A percentile compares a stretch with the other conserved stretches of the same genome.
Conservation (phyloP, 2,329 filamentous ascomycete species). For the Graphilbum fragrans region DNA sequence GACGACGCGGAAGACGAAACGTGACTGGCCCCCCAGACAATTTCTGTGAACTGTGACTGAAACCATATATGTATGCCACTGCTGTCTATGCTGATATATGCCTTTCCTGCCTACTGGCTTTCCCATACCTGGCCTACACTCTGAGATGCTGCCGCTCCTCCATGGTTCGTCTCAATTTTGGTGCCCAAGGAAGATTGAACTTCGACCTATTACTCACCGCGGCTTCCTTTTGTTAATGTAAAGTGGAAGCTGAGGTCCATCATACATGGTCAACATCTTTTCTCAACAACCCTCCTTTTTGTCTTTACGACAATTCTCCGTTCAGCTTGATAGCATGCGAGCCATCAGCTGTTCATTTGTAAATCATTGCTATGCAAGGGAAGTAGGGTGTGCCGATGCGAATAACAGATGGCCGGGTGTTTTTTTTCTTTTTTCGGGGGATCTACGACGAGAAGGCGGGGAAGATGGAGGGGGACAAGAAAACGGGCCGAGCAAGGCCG, state of each 20-base stretch:
- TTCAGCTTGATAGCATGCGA: neutral
- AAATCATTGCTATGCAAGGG: no score
- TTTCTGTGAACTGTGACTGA: neutral
- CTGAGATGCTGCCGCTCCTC: constrained; percentile 54
- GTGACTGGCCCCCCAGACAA: neutral
- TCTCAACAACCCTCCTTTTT: neutral
- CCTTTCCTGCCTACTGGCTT: no score
- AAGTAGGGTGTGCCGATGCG: no score
- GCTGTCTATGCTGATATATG: no score
- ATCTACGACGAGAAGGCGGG: no score
- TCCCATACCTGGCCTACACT: constrained; percentile 73
- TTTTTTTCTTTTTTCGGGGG: no score
- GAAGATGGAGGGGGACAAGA: no score
- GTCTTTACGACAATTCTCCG: neutral
- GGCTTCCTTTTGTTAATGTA: constrained; percentile 31
- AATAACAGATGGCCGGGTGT: no score
- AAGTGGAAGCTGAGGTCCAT: constrained; percentile 60
- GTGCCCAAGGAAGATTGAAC: constrained; percentile 62
- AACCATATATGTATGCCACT: no score
- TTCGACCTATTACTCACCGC: constrained; percentile 56
- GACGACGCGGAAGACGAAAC: no score
- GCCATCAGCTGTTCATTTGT: no score
- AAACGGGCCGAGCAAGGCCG: no score
- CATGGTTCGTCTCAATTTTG: constrained; percentile 76
- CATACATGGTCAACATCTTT: constrained; percentile 47